Evolutionary conservation across 345 rosid species (phyloP).

Genomic region (Eucalyptus lansdowneana): DNA sequence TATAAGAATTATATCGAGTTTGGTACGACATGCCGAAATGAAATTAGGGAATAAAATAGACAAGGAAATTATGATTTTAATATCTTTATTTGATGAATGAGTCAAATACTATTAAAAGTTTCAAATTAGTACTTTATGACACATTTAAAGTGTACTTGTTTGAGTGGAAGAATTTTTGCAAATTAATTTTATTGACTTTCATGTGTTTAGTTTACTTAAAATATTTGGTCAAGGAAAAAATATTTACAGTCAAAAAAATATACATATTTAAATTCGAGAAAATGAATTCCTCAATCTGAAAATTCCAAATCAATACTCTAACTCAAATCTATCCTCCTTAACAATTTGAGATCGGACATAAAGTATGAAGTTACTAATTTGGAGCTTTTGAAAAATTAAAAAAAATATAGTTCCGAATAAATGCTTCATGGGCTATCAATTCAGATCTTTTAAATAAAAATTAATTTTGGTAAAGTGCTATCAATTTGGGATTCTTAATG

Average conservation of each 20-base stretch:
- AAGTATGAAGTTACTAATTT: not conserved
- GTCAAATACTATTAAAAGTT: not conserved
- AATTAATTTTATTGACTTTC: not conserved
- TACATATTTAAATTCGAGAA: fast-evolving
- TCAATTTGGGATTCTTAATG: not conserved
- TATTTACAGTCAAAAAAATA: fast-evolving
- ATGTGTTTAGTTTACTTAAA: fast-evolving
- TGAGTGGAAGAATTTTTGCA: not conserved
- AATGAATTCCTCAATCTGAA: fast-evolving
- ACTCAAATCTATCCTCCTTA: fast-evolving
- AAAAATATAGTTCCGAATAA: not conserved
- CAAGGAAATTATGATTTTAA: fast-evolving
- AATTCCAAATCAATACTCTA: fast-evolving
- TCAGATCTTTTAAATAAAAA: fast-evolving
- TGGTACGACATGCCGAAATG: fast-evolving
- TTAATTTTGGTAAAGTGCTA: not conserved
- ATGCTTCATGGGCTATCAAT: not conserved
- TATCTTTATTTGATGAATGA: not conserved
- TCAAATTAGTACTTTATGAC: not conserved
- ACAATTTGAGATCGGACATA: fast-evolving
- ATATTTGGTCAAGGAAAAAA: fast-evolving
- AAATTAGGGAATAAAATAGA: not conserved
- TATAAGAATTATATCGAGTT: fast-evolving
- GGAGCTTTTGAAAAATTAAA: not conserved
- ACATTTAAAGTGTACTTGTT: not conserved